Conservation (phyloP, 768 basidiomycete genomes). For the Termitomyces sp. region DNA sequence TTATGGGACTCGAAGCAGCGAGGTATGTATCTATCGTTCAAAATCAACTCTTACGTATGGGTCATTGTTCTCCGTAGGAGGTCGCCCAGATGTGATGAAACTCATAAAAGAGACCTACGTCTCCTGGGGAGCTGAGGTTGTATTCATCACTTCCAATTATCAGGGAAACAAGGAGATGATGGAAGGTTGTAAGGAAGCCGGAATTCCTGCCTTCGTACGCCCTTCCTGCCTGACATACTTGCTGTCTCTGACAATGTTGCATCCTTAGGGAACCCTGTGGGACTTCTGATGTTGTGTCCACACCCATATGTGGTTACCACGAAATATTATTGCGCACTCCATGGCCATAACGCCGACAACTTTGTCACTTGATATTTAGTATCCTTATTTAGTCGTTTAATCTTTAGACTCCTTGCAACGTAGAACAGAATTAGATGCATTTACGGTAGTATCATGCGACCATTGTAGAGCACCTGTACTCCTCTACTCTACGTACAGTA, state of each 20-base stretch:
- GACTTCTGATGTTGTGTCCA: conserved; percentile 42
- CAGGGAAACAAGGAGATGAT: conserved; percentile 79
- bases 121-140: conserved; percentile 79
- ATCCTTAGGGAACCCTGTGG: conserved; percentile 57
- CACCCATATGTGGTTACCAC: too few species aligned
- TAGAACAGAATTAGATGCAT: not conserved
- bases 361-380: not conserved
- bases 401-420: not conserved
- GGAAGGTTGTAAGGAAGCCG: conserved; percentile 68
- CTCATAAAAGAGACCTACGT: conserved; percentile 65
- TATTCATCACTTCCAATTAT: conserved; percentile 80
- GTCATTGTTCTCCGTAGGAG: conserved; percentile 27
- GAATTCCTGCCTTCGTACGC: conserved; percentile 62
- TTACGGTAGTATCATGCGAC: not conserved
- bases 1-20: conserved; percentile 77
- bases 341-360: not conserved
- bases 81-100: conserved; percentile 76
- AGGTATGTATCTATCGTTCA: conserved; percentile 27
- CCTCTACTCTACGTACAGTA: not conserved
- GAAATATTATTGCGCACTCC: not conserved
- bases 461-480: not conserved
- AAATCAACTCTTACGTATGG: not conserved
- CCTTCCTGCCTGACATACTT: not conserved
- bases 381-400: not conserved
- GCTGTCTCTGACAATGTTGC: not conserved